Evolutionary conservation across 2,329 filamentous ascomycete genomes (phyloP), one percentile per base, ranked within the genome.

Genomic region (Pseudodiploospora longispora): DNA sequence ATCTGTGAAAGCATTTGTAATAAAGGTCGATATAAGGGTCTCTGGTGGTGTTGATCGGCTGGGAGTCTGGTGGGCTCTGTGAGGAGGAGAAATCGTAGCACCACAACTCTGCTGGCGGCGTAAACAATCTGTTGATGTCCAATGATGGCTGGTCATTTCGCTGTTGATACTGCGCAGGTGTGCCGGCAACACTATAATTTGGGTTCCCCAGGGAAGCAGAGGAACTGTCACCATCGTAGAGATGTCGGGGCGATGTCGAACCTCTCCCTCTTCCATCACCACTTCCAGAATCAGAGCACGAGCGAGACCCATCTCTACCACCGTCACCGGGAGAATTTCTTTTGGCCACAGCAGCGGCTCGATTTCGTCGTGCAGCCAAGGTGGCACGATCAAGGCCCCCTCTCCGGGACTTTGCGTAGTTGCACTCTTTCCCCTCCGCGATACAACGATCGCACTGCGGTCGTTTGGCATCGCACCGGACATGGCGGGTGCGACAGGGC

Each of bases 401-500:
- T 41, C 74, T 63, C 30, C 72, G 66, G 9, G 71, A 75, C 50
- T 71, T 70, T 38, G 73, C 64, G 54, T 77, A 78, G 27, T 65
- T 61, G 47, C 74, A 78, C 3, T 68, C 59, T 28, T 68, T 66
- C 6, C 61, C 60, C 36, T 70, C 65, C 7, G 62, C 57, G 28
- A 52, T 51, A 51, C 74, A 78, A 43, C 72, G 61, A 6, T 51
- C 58, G 47, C 73, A 75, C 39, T 62, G 65, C 5, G 72, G 71
- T 10, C 67, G 64, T 30, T 65, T 65, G 9, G 68, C 72, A 52
- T 76, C 71, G 53, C 74, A 78, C 51, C 75, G 75, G 32, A 76
- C 55, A 54, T 77, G 74, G 31, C 71, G 62, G 27, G 62, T 69
- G 19, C 74, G 66, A 47, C 74, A 77, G 29, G 68, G 67, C 7